Conservation (phyloP, 2,329 filamentous ascomycete genomes). For the Epichloe amarillans region DNA sequence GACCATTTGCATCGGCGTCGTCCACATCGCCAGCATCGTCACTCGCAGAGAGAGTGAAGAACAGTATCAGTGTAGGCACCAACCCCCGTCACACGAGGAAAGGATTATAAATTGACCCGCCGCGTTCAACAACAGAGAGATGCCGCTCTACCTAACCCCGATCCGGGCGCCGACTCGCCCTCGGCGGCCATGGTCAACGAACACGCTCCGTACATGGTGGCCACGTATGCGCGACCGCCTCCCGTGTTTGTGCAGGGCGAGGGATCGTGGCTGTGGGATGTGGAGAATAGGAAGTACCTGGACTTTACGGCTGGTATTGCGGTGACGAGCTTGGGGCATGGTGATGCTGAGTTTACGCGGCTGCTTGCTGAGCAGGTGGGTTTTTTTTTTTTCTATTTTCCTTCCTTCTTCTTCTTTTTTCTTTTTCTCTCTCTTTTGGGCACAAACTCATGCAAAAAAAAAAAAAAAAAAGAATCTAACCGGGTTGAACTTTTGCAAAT, state of each 20-base stretch:
- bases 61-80: slow-evolving; percentile 19
- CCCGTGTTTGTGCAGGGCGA: slow-evolving; percentile 82
- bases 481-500: neutral
- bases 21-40: slow-evolving; percentile 18
- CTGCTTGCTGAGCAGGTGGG: slow-evolving; percentile 65
- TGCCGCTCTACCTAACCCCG: slow-evolving; percentile 45
- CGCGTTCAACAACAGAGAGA: slow-evolving; percentile 13
- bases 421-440: neutral
- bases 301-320: slow-evolving; percentile 96
- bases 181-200: slow-evolving; percentile 63
- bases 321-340: slow-evolving; percentile 85
- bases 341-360: slow-evolving; percentile 62
- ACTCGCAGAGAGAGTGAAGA: slow-evolving; percentile 19
- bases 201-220: slow-evolving; percentile 80
- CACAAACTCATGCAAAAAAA: neutral
- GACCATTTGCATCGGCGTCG: slow-evolving; percentile 9
- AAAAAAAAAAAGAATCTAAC: no score
- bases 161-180: slow-evolving; percentile 59
- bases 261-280: slow-evolving; percentile 80
- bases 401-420: no score
- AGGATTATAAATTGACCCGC: neutral
- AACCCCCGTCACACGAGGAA: neutral
- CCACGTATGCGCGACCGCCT: slow-evolving; percentile 81
- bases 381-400: neutral
- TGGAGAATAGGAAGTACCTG: slow-evolving; percentile 78